Percentiles rank a stretch among this genome's conserved stretches.
Conservation (phyloP, 495 filamentous ascomycete genomes). For the Cetradonia linearis region DNA sequence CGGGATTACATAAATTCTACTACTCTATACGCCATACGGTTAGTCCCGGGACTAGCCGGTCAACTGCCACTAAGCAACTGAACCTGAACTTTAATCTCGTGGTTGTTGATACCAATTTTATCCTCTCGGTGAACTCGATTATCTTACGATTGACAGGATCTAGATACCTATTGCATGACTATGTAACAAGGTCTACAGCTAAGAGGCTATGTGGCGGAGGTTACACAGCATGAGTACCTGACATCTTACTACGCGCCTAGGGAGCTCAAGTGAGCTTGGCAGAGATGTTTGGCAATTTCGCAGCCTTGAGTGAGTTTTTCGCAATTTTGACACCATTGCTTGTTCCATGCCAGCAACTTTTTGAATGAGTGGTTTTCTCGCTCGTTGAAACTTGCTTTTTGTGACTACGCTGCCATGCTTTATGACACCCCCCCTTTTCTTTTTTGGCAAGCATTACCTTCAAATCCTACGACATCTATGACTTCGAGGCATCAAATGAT, state of each 20-base stretch:
- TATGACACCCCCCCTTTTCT: neutral
- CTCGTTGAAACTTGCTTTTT: neutral
- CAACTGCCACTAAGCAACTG: neutral
- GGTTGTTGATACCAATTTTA: neutral
- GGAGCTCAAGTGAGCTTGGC: too few species aligned
- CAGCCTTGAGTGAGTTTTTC: constrained; percentile 12
- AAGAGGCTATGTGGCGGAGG: neutral
- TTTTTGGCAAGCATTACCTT: neutral
- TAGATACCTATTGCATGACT: neutral
- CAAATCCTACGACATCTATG: too few species aligned
- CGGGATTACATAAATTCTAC: too few species aligned
- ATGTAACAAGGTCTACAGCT: neutral
- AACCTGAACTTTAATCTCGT: constrained; percentile 1
- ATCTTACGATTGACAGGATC: neutral
- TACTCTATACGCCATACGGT: neutral
- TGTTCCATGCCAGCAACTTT: neutral
- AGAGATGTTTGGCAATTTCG: constrained; percentile 20
- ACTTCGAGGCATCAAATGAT: neutral
- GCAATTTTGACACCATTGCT: neutral
- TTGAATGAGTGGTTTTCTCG: too few species aligned
- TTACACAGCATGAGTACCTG: neutral
- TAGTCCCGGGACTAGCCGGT: neutral
- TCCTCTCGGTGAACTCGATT: neutral
- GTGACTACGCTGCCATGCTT: neutral
- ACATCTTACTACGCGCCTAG: neutral